These are phyloP conservation scores for Pilobolus umbonatus DNA, from an alignment of 192 early-diverging fungal species.

Conservation along the genomic window DNA sequence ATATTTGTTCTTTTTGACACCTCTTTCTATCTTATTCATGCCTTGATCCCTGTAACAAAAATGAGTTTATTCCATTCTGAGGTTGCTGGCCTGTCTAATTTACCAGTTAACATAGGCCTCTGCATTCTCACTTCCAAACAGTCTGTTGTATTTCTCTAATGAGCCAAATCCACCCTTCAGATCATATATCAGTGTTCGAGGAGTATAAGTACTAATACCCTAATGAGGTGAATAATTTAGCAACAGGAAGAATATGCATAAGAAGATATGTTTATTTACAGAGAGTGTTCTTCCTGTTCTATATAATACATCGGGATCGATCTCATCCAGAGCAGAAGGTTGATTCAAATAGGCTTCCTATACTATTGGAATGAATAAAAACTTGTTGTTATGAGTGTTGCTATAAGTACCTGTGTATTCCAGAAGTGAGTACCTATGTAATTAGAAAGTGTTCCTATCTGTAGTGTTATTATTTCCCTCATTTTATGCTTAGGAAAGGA, in stretches of 20 bases:
- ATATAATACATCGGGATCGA: constrained; percentile 59
- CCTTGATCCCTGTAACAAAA: constrained; percentile 25
- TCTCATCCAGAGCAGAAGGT: constrained; percentile 37
- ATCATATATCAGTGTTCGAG: constrained; percentile 79
- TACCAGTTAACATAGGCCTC: constrained; percentile 26
- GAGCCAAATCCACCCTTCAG: constrained; percentile 58
- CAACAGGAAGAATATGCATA: background rate
- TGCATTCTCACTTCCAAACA: constrained; percentile 11
- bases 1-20: constrained; percentile 26
- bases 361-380: too few species aligned
- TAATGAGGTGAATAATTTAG: constrained; percentile 8
- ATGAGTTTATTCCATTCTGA: background rate
- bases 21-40: constrained; percentile 7
- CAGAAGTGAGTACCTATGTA: constrained; percentile 91
- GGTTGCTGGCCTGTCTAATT: background rate
- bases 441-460: constrained; percentile 83
- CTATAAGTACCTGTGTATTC: constrained; percentile 70
- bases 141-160: constrained; percentile 31
- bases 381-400: too few species aligned
- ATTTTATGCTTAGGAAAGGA: constrained; percentile 30
- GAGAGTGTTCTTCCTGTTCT: constrained; percentile 41
- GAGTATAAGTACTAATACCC: constrained; percentile 66
- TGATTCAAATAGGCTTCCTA: constrained; percentile 49
- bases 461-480: constrained; percentile 89
- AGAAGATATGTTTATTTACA: constrained; percentile 19